phyloP scores from a whole-genome alignment of 345 rosid genomes.

The Arabis alpina region DNA sequence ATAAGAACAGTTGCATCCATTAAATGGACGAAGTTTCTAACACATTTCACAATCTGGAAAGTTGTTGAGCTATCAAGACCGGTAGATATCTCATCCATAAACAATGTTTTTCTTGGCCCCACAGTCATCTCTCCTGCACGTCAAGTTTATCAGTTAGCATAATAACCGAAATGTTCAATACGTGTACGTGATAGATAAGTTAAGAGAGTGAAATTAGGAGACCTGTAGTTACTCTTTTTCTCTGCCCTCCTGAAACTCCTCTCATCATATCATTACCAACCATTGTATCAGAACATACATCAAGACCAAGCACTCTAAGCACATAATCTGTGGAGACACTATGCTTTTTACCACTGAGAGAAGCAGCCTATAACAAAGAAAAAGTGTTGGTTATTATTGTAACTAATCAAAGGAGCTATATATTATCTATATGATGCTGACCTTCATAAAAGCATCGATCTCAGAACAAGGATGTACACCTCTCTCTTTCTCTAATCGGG shows the following conservation, averaged over 20 bases:
- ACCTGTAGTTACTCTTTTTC: conserved; percentile 96
- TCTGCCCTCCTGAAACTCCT: conserved; percentile 97
- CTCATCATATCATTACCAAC: conserved; percentile 95
- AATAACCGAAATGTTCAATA: background rate
- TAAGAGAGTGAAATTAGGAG: conserved; percentile 34
- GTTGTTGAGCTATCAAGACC: conserved; percentile 98
- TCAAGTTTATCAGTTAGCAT: conserved; percentile 19
- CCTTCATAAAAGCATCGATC: conserved; percentile 98
- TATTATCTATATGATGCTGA: conserved; percentile 27
- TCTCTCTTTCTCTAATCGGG: conserved; percentile 69
- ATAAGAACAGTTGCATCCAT: conserved; percentile 92
- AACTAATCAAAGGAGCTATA: background rate
- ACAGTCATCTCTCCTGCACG: conserved; percentile 95
- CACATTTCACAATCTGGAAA: conserved; percentile 81
- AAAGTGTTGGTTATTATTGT: background rate
- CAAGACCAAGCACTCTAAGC: conserved; percentile 89
- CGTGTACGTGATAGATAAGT: background rate
- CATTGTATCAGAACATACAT: conserved; percentile 79
- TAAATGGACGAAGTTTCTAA: conserved; percentile 77
- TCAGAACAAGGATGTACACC: conserved; percentile 73
- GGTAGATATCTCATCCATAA: conserved; percentile 98
- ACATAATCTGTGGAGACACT: conserved; percentile 83
- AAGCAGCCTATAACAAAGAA: conserved; percentile 67
- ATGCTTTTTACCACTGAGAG: conserved; percentile 73
- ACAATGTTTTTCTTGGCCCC: conserved; percentile 91